Evolutionary conservation across 139 green algal genomes (phyloP).

Genomic region (Monoraphidium neglectum): DNA sequence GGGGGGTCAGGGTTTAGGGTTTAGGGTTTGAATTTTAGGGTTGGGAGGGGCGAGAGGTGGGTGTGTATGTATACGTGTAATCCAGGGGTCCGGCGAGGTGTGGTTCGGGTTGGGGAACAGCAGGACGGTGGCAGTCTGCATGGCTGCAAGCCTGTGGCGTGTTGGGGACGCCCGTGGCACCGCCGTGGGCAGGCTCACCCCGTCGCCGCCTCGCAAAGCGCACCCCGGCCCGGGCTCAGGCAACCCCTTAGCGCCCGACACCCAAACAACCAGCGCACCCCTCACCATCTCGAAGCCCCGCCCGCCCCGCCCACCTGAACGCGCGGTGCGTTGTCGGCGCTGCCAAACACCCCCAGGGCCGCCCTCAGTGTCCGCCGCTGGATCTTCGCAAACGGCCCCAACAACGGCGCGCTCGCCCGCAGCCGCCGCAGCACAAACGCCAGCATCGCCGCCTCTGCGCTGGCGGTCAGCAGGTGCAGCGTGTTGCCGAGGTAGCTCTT

Average conservation of each 20-base stretch:
- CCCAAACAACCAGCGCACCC: too few species aligned
- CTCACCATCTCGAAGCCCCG: not conserved
- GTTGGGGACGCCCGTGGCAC: too few species aligned
- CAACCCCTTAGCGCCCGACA: too few species aligned
- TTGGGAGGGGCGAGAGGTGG: not conserved
- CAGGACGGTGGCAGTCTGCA: too few species aligned
- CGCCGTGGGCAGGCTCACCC: too few species aligned
- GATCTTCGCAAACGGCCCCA: constrained; percentile 75
- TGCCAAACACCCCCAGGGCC: constrained; percentile 76
- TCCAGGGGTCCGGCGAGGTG: too few species aligned
- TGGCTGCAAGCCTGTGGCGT: too few species aligned
- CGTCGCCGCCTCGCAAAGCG: too few species aligned
- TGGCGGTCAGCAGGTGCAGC: constrained; percentile 81
- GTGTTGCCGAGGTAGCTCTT: constrained; percentile 95
- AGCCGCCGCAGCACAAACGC: constrained; percentile 82
- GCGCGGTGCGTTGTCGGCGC: constrained; percentile 55
- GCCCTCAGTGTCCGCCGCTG: constrained; percentile 74
- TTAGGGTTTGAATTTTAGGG: not conserved
- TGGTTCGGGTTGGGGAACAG: too few species aligned
- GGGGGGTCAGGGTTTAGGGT: not conserved
- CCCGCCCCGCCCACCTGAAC: constrained; percentile 53
- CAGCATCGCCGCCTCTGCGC: constrained; percentile 73
- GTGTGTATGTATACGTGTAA: not conserved
- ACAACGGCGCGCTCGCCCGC: constrained; percentile 61
- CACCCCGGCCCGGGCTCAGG: too few species aligned